Evolutionary conservation across 805 yeast species (phyloP), one percentile per base, ranked within the genome.

Genomic region (Saccharomyces mikatae): DNA sequence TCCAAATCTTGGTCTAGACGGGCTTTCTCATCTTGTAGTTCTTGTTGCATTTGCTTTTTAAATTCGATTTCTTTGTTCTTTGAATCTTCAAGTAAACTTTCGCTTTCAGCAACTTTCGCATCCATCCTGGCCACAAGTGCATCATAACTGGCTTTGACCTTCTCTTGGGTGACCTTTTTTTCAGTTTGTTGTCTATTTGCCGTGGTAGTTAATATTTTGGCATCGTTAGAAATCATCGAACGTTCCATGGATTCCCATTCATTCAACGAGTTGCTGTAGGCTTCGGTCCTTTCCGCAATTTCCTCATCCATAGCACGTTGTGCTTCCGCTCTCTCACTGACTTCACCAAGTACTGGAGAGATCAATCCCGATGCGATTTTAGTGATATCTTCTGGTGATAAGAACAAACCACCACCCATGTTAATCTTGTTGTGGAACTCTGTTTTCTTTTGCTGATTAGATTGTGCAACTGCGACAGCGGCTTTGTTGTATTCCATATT

Each of bases 321-420:
- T 46, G 80, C 79, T 28, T 72, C 76, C 26, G 92, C 95, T 65
- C 86, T 84, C 49, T 76, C 71, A 60, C 79, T 76, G 63, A 91
- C 81, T 67, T 88, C 90, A 41, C 75, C 77, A 64, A 91, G 74
- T 5, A 90, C 90, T 8, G 97, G 97, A 60, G 79, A 77, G 54
- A 91, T 96, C 64, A 87, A 76, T 51, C 83, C 78, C 56, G 81
- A 73, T 26, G 97, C 97, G 75, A 91, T 80, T 53, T 79, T 79
- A 58, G 87, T 86, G 58, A 91, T 80, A 64, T 90, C 96, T 24
- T 75, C 79, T 56, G 79, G 86, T 48, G 86, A 76, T 79, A 91
- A 82, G 62, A 77, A 80, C 55, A 87, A 76, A 2, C 97, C 97
- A 58, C 96, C 96, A 56, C 99, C 99, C 58, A 92, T 72, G 64